Evolutionary conservation across 192 early-diverging fungal genomes (phyloP), one percentile per base, ranked within the genome.

Genomic region (Obelidium mucronatum): DNA sequence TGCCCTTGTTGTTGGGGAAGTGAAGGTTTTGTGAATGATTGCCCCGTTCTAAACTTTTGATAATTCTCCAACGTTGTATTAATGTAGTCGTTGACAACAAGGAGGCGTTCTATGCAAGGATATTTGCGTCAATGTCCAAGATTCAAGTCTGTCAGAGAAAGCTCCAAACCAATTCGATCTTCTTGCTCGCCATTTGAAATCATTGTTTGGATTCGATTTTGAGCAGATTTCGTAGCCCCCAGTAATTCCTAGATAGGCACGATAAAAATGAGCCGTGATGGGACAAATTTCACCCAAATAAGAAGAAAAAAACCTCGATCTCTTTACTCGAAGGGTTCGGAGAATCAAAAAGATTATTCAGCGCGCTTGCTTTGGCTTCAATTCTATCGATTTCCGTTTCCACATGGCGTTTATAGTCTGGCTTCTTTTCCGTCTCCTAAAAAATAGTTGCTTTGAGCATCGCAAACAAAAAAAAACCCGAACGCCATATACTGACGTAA

Each of bases 321-420:
- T 60, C 37, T 26, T 35, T 3, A 6, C 22, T 40, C 1, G 72
- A 74, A 19, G 72, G 72, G 62, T 74, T 62, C 11, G 72, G 24
- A 15, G 36, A 26, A 19, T 74, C 59, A 11, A 74, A 48, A 84
- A 96, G 92, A 78, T 97, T 94, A 55, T 90, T 91, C 34, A 99
- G 77, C 42, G 94, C 79, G 19, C 79, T 84, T 0, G 90, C 89
- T 60, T 93, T 94, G 61, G 87, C 85, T 80, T 95, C 90, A 36
- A 99, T 92, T 30, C 85, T 87, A 51, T 95, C 89, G 24, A 98
- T 76, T 76, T 96, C 96, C 59, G 88, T 79, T 31, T 91, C 86
- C 51, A 94, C 94, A 72, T 94, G 89, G 61, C 91, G 83, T 61
- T 93, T 92, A 78, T 98, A 98, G 80, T 99, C 90, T 42, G 93